Conservation (phyloP, 495 filamentous ascomycete species). For the Aspergillus carlsbadensis region DNA sequence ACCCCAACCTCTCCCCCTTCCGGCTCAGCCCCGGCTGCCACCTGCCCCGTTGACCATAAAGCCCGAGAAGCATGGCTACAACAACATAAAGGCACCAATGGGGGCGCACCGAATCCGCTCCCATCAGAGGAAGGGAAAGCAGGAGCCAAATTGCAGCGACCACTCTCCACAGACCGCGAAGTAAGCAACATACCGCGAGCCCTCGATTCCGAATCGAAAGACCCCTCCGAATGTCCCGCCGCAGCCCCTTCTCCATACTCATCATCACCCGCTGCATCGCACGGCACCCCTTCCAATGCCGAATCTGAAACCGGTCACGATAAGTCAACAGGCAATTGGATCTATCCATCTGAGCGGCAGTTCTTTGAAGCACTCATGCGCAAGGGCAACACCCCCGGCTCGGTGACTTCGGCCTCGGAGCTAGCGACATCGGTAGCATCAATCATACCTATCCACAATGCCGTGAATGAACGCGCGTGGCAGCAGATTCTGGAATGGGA, state of each 20-base stretch:
- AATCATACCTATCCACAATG: conserved; percentile 97
- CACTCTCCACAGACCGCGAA: conserved; percentile 62
- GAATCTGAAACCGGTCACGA: conserved; percentile 71
- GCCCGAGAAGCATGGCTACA: conserved; percentile 81
- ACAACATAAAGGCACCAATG: conserved; percentile 37
- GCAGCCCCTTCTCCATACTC: conserved; percentile 29
- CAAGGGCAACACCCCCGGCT: conserved; percentile 57
- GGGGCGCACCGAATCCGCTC: conserved; percentile 32
- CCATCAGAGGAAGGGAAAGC: conserved; percentile 29
- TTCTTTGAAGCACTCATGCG: conserved; percentile 95
- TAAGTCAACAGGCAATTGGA: conserved; percentile 74
- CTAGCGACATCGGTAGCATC: conserved; percentile 73
- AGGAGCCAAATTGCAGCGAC: conserved; percentile 42
- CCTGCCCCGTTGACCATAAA: conserved; percentile 86
- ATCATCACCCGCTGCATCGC: conserved; percentile 36
- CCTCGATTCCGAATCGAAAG: conserved; percentile 34
- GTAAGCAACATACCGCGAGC: conserved; percentile 80
- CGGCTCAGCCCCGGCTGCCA: conserved; percentile 28
- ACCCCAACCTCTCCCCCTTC: conserved; percentile 33
- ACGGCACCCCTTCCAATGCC: conserved; percentile 60
- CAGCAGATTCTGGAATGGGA: conserved; percentile 85
- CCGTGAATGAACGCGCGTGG: conserved; percentile 90
- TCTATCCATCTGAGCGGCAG: conserved; percentile 93
- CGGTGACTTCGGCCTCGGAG: conserved; percentile 39
- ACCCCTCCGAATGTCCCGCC: conserved; percentile 30